phyloP scores from a whole-genome alignment of 2,329 filamentous ascomycete genomes.

The Arthroderma uncinatum region DNA sequence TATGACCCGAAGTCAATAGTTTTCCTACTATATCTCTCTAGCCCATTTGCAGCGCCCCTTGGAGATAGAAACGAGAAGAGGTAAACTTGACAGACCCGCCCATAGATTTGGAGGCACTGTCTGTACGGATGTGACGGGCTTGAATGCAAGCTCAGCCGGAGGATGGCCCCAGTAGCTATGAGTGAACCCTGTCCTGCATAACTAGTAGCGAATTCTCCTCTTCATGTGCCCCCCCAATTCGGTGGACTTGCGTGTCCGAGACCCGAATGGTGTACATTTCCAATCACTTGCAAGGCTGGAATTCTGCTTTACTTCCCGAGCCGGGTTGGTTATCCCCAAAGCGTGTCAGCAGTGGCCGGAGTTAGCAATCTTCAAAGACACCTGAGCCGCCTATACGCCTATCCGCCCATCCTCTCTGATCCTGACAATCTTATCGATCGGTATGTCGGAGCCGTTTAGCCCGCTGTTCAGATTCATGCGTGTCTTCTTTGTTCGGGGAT shows the following conservation, averaged over 20 bases:
- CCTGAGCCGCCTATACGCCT: background rate
- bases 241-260: background rate
- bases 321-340: no score
- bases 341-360: background rate
- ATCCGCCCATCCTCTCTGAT: background rate
- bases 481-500: no score
- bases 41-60: no score
- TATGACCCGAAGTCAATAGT: no score
- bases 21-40: no score
- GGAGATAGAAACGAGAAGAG: no score
- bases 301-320: no score
- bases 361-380: background rate
- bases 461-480: background rate
- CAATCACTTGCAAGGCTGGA: background rate
- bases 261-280: background rate
- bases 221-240: background rate
- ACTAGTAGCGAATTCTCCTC: background rate
- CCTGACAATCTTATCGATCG: background rate
- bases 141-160: background rate
- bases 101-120: background rate
- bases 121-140: background rate
- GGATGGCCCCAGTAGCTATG: background rate
- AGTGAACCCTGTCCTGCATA: background rate
- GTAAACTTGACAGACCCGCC: no score
- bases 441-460: background rate